Evolutionary conservation across 1,139 yeast genomes (phyloP).

Genomic region (Candida sp.): DNA sequence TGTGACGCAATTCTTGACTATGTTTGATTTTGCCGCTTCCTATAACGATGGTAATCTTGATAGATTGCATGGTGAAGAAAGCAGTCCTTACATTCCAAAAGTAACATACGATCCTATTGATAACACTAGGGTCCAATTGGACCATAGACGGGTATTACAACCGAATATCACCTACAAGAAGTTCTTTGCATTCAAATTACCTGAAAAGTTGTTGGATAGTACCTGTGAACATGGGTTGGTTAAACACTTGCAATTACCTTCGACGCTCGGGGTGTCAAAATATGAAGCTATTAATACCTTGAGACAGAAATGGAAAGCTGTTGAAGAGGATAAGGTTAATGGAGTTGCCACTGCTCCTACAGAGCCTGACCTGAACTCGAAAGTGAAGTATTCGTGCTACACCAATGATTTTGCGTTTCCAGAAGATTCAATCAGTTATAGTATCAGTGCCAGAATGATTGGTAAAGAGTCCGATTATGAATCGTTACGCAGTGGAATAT

Average conservation of each 20-base stretch:
- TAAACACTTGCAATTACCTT: conserved; percentile 34
- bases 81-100: conserved; percentile 22
- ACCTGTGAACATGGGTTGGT: conserved; percentile 34
- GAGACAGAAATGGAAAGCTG: conserved; percentile 24
- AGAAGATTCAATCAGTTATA: conserved; percentile 31
- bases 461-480: conserved; percentile 32
- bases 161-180: conserved; percentile 37
- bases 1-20: conserved; percentile 22
- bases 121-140: conserved; percentile 23
- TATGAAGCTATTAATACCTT: conserved; percentile 24
- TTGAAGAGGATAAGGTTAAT: conserved; percentile 5
- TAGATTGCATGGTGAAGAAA: conserved; percentile 22
- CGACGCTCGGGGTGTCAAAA: conserved; percentile 30
- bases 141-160: conserved; percentile 22
- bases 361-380: background rate
- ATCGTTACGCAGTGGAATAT: conserved; percentile 7
- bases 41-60: conserved; percentile 39
- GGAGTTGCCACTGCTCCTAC: conserved; percentile 8
- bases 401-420: conserved; percentile 30
- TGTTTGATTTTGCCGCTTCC: conserved; percentile 42
- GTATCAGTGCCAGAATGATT: conserved; percentile 34
- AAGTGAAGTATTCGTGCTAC: conserved; percentile 18
- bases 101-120: conserved; percentile 29
- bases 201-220: conserved; percentile 34
- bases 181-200: conserved; percentile 37